Base-by-base conservation (phyloP, 2,329 filamentous ascomycete species). In the Penicillium fuscoglaucum region DNA sequence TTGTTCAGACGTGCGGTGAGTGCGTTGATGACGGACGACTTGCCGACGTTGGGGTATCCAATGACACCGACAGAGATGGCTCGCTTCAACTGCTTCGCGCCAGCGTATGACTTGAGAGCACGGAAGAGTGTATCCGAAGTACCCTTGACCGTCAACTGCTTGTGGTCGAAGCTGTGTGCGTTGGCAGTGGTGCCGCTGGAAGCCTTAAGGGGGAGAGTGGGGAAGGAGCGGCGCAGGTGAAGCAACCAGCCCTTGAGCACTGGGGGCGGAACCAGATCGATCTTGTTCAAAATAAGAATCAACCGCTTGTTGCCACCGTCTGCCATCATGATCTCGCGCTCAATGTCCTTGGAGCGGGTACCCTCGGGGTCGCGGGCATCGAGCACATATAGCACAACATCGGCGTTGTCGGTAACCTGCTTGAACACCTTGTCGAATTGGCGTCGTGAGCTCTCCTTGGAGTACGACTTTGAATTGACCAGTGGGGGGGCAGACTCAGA, bases 361-460 rank as follows among this genome's bases (percentile, higher is more conserved):
- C 91, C 91, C 74, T 96, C 90, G 1, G 93, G 93, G 70, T 97
- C 92, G 67, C 93, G 87, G 54, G 93, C 93, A 71, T 97, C 93
- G 57, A 97, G 86, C 51, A 97, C 91, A 77, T 97, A 97, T 52
- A 97, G 85, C 37, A 97, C 84, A 29, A 97, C 92, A 72, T 97
- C 93, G 50, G 93, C 90, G 62, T 90, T 85, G 61, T 96, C 90
- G 35, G 96, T 87, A 17, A 97, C 92, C 71, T 91, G 85, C 81
- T 96, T 96, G 83, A 96, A 97, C 68, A 96, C 87, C 81, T 96
- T 96, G 83, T 96, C 92, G 76, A 93, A 96, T 55, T 91, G 90
- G 76, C 88, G 91, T 70, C 92, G 86, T 52, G 93, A 96, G 47
- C 82, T 84, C 61, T 89, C 87, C 69, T 77, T 77, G 24, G 67